phyloP scores from a whole-genome alignment of 192 early-diverging fungal species.

The Gigaspora rosea region DNA sequence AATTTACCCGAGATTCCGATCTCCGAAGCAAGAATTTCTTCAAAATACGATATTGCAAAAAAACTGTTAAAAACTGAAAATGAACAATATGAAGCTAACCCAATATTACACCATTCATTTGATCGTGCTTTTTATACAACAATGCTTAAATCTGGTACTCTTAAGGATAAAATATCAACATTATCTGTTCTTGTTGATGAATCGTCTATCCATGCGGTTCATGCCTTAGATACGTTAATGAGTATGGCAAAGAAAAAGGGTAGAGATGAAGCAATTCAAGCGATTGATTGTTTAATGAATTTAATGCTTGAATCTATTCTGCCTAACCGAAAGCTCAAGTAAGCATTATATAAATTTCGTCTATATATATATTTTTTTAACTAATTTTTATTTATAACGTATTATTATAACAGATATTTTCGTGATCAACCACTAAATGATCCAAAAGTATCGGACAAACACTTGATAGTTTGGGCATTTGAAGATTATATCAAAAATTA shows the following conservation, averaged over 20 bases:
- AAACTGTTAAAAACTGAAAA: constrained; percentile 67
- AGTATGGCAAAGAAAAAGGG: constrained; percentile 90
- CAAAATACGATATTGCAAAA: not conserved
- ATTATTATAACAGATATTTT: constrained; percentile 64
- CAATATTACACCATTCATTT: constrained; percentile 62
- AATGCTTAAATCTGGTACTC: constrained; percentile 88
- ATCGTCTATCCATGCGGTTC: constrained; percentile 81
- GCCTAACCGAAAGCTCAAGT: constrained; percentile 84
- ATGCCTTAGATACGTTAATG: constrained; percentile 73
- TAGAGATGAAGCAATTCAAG: constrained; percentile 82
- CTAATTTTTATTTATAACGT: not conserved
- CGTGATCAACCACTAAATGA: constrained; percentile 80
- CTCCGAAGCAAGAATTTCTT: not conserved
- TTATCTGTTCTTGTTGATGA: constrained; percentile 90
- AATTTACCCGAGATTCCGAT: not conserved
- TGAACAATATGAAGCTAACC: constrained; percentile 52
- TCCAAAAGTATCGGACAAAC: constrained; percentile 58
- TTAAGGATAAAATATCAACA: constrained; percentile 92
- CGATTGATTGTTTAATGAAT: constrained; percentile 88
- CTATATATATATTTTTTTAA: not conserved
- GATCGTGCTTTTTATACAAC: constrained; percentile 86
- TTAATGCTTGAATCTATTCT: constrained; percentile 78
- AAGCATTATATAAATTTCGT: constrained; percentile 4
- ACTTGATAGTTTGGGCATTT: constrained; percentile 91
- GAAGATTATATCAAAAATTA: constrained; percentile 91